Conservation (phyloP, 2,329 filamentous ascomycete species). For the Diatrype stigma region DNA sequence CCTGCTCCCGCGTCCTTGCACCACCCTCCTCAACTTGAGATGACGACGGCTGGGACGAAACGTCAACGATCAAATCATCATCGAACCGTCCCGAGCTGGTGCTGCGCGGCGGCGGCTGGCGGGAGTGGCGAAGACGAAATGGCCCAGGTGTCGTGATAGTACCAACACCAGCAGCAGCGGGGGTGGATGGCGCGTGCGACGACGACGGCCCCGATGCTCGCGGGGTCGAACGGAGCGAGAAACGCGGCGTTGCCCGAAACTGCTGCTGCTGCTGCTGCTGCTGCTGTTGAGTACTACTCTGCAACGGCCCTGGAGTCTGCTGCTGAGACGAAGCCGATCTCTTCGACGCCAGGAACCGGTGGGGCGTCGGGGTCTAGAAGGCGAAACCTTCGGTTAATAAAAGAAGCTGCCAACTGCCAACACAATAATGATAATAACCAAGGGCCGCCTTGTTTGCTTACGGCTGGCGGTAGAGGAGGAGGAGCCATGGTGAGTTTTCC, state of each 20-base stretch:
- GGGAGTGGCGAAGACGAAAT: constrained; percentile 12
- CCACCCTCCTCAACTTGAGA: no score
- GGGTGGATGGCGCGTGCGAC: constrained; percentile 11
- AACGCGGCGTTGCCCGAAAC: constrained; percentile 29
- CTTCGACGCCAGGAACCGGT: constrained; percentile 27
- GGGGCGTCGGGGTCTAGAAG: constrained; percentile 27
- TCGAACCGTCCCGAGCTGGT: not conserved
- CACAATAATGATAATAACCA: not conserved
- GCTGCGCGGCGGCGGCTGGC: not conserved
- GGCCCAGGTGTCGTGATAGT: constrained; percentile 7
- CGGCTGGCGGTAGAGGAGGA: not conserved
- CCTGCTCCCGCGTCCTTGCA: no score
- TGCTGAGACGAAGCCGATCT: constrained; percentile 16
- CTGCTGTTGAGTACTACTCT: no score
- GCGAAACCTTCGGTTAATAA: no score
- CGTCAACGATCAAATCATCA: constrained; percentile 19
- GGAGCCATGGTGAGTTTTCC: not conserved
- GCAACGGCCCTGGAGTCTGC: constrained; percentile 21
- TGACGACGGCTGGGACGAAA: constrained; percentile 23
- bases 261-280: constrained; percentile 19
- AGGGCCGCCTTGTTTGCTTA: not conserved
- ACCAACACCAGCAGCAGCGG: not conserved
- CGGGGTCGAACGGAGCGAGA: constrained; percentile 28
- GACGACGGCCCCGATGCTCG: constrained; percentile 7
- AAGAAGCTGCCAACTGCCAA: no score